These are phyloP conservation scores for Catharanthus roseus DNA, from an alignment of 257 asterid genomes.

Conservation along the genomic window DNA sequence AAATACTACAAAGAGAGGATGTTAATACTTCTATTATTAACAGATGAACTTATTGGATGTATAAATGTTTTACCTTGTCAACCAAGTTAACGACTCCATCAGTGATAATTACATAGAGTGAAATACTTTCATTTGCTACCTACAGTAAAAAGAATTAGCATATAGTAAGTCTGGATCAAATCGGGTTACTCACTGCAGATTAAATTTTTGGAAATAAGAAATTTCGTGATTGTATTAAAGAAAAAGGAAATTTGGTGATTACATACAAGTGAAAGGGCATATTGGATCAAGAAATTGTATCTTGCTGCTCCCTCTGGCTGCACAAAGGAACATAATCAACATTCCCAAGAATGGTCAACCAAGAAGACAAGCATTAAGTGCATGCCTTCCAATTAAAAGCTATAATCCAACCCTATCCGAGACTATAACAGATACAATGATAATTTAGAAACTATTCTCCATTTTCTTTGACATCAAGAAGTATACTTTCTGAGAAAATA, in stretches of 20 bases:
- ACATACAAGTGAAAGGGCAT: conserved; percentile 72
- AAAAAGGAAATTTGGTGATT: conserved; percentile 35
- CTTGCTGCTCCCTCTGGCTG: conserved; percentile 68
- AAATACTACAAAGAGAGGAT: conserved; percentile 42
- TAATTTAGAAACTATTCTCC: not conserved
- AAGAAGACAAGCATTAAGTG: not conserved
- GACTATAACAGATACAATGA: not conserved
- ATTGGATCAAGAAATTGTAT: conserved; percentile 58
- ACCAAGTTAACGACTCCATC: conserved; percentile 77
- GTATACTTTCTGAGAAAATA: not conserved
- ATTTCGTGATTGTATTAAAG: conserved; percentile 41
- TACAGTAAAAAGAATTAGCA: conserved; percentile 25
- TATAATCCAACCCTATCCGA: not conserved
- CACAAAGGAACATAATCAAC: conserved; percentile 17
- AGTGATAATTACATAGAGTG: conserved; percentile 70
- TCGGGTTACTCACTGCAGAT: not conserved
- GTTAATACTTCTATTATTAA: conserved; percentile 12
- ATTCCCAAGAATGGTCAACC: not conserved
- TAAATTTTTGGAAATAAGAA: conserved; percentile 3
- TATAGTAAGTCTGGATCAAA: conserved; percentile 17
- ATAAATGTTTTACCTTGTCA: conserved; percentile 52
- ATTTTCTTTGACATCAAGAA: not conserved
- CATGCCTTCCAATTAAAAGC: not conserved
- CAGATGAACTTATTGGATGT: not conserved
- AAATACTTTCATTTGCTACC: conserved; percentile 79